A percentile compares a stretch with the other conserved stretches of the same genome.
These are phyloP conservation scores for Annulohypoxylon nitens DNA, from an alignment of 495 filamentous ascomycete genomes.

Conservation along the genomic window DNA sequence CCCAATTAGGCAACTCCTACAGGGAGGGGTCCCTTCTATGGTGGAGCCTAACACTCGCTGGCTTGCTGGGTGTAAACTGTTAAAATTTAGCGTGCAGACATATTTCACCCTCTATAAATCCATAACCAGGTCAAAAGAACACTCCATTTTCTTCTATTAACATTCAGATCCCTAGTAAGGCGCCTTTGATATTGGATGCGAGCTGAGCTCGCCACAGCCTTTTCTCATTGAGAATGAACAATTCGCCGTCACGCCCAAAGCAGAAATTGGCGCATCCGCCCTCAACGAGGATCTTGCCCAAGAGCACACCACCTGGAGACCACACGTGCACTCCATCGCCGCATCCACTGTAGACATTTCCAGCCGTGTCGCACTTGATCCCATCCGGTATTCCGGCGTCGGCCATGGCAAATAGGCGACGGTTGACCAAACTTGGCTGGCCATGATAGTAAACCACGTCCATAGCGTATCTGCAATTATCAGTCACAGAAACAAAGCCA, in stretches of 20 bases:
- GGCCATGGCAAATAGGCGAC: background rate
- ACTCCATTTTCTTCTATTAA: background rate
- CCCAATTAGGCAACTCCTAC: background rate
- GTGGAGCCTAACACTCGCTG: too few species aligned
- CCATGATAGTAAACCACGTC: background rate
- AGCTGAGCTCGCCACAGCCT: background rate
- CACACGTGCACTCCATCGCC: background rate
- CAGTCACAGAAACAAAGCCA: background rate
- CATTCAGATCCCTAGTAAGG: background rate
- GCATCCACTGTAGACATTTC: background rate
- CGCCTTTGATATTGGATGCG: background rate
- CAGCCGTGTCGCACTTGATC: background rate
- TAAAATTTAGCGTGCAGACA: too few species aligned
- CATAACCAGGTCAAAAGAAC: background rate
- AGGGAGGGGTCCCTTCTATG: too few species aligned
- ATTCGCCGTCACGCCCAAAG: background rate
- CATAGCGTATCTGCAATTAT: background rate
- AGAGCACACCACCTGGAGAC: background rate
- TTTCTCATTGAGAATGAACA: slow-evolving; percentile 6
- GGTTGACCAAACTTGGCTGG: background rate
- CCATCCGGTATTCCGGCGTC: background rate
- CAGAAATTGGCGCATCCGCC: background rate
- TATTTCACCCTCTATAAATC: background rate
- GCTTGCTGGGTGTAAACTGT: too few species aligned
- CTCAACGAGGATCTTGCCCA: background rate